Percentiles rank a stretch among this genome's conserved stretches.
Conservation (phyloP, 1,139 yeast species). For the Yamadazyma oceani region DNA sequence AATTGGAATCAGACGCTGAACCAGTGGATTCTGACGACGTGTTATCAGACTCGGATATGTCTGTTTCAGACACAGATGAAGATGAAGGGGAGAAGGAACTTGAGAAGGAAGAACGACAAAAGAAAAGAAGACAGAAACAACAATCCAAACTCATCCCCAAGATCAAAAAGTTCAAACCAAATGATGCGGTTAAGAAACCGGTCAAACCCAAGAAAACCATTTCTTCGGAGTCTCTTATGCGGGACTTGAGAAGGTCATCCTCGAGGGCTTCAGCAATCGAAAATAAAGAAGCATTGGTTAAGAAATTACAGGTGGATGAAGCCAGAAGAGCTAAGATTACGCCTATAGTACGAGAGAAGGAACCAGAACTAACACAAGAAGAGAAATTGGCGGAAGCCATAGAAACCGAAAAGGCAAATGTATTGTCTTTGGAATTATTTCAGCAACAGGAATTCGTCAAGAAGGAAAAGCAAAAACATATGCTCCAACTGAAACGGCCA, state of each 20-base stretch:
- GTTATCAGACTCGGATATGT: slow-evolving; percentile 56
- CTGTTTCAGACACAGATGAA: slow-evolving; percentile 51
- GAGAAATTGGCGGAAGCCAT: slow-evolving; percentile 83
- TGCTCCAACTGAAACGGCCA: slow-evolving; percentile 63
- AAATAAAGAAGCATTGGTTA: slow-evolving; percentile 75
- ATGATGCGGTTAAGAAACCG: slow-evolving; percentile 20
- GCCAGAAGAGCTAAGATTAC: slow-evolving; percentile 54
- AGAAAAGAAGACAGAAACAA: slow-evolving; percentile 40
- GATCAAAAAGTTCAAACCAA: slow-evolving; percentile 38
- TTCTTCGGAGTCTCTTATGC: slow-evolving; percentile 50
- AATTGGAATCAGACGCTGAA: slow-evolving; percentile 17
- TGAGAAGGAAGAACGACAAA: slow-evolving; percentile 48
- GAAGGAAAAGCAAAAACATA: slow-evolving; percentile 72
- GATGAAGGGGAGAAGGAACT: slow-evolving; percentile 69
- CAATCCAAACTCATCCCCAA: slow-evolving; percentile 42
- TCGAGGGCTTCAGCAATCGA: slow-evolving; percentile 77
- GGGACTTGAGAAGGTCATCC: slow-evolving; percentile 65
- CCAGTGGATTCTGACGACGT: slow-evolving; percentile 41
- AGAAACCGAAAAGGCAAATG: slow-evolving; percentile 78
- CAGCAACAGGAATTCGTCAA: slow-evolving; percentile 83
- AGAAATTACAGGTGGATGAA: slow-evolving; percentile 71
- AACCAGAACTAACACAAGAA: slow-evolving; percentile 73
- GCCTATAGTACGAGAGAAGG: slow-evolving; percentile 43
- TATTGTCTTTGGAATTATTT: slow-evolving; percentile 69
- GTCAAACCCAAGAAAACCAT: slow-evolving; percentile 20